Evolutionary conservation across 2,329 filamentous ascomycete species (phyloP).

Genomic region (Penicillium sp.): DNA sequence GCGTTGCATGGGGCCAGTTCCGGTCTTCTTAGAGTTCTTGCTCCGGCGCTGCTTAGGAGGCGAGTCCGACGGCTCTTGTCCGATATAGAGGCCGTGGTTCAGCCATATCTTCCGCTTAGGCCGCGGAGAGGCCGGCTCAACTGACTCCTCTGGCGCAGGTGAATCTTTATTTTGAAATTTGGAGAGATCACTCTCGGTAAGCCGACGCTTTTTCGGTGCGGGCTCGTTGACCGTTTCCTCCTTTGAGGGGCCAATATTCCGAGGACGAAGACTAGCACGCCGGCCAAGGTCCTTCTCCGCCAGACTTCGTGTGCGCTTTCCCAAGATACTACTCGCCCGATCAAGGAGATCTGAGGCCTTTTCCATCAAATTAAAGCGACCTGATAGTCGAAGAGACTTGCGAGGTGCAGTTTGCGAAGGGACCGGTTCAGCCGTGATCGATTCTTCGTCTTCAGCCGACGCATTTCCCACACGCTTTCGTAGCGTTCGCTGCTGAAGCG

Average conservation of each 20-base stretch:
- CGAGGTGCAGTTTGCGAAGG: constrained; percentile 25
- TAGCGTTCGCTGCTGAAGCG: constrained; percentile 32
- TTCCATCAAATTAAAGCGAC: constrained; percentile 43
- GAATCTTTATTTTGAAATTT: constrained; percentile 23
- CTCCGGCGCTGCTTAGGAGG: constrained; percentile 50
- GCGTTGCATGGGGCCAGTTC: constrained; percentile 28
- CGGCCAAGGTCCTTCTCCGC: constrained; percentile 56
- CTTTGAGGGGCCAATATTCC: constrained; percentile 31
- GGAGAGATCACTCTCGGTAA: constrained; percentile 37
- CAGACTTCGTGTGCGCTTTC: constrained; percentile 59
- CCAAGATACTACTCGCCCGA: constrained; percentile 52
- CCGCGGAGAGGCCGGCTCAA: constrained; percentile 20
- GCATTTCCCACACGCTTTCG: constrained; percentile 32
- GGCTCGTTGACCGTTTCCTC: constrained; percentile 27
- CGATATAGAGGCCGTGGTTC: constrained; percentile 78
- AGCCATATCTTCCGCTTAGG: constrained; percentile 69
- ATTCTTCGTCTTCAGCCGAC: constrained; percentile 27
- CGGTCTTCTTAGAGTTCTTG: constrained; percentile 35
- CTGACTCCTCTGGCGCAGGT: constrained; percentile 20
- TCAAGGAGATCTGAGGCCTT: constrained; percentile 45
- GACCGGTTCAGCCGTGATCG: constrained; percentile 20
- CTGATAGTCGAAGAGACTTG: constrained; percentile 40
- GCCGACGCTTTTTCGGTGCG: constrained; percentile 42
- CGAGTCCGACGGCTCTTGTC: constrained; percentile 59
- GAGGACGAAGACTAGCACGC: constrained; percentile 57